A percentile compares a stretch with the other conserved stretches of the same genome.
Conservation (phyloP, 2,329 filamentous ascomycete species). For the Lasiodiplodia hormozganensis region DNA sequence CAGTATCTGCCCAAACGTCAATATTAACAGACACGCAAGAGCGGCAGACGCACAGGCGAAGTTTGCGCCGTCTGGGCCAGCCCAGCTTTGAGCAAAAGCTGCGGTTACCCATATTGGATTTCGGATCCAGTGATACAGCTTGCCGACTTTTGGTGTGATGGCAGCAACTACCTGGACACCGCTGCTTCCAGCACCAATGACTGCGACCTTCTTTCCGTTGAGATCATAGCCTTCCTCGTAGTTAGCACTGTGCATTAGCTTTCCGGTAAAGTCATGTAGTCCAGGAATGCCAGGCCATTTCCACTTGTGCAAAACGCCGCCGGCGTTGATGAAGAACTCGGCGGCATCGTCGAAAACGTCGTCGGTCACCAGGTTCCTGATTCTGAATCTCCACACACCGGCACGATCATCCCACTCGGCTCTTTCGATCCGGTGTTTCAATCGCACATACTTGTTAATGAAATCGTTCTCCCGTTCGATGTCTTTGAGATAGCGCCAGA, state of each 20-base stretch:
- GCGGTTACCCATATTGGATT: conserved; percentile 43
- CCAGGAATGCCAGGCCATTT: conserved; percentile 50
- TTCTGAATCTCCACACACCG: conserved; percentile 58
- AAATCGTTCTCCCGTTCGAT: conserved; percentile 55
- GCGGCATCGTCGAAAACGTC: conserved; percentile 48
- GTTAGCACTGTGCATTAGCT: conserved; percentile 51
- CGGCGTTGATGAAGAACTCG: conserved; percentile 52
- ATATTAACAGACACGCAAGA: neutral
- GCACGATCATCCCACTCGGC: conserved; percentile 57
- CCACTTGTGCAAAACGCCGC: conserved; percentile 51
- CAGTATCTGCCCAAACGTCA: conserved; percentile 38
- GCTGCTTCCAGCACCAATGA: conserved; percentile 54
- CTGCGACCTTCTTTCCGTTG: conserved; percentile 51
- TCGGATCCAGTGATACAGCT: conserved; percentile 55
- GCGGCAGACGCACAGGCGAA: conserved; percentile 48
- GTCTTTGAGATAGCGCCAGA: conserved; percentile 57
- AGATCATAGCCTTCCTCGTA: conserved; percentile 56
- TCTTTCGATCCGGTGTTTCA: conserved; percentile 56
- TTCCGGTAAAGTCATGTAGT: conserved; percentile 55
- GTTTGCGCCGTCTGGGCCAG: conserved; percentile 51
- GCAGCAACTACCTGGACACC: conserved; percentile 55
- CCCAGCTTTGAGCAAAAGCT: conserved; percentile 54
- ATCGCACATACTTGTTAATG: conserved; percentile 60
- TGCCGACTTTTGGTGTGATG: conserved; percentile 55
- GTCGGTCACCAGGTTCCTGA: conserved; percentile 45